Evolutionary conservation across 495 filamentous ascomycete species (phyloP).

Genomic region (Podospora pseudopauciseta): DNA sequence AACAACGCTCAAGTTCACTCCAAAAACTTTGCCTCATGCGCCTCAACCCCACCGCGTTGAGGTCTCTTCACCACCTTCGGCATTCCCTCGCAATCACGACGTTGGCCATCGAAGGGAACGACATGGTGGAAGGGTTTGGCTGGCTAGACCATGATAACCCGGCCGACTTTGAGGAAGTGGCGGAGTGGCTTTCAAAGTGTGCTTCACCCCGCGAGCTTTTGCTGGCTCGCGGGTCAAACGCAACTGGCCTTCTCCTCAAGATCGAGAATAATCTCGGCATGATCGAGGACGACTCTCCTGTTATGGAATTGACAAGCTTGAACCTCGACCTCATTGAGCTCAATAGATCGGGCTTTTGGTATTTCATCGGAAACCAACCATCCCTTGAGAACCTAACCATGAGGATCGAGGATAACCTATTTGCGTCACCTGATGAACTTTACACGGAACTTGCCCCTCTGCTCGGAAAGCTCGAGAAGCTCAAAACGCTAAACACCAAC

Average conservation of each 20-base stretch:
- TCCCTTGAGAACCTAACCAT: conserved; percentile 35
- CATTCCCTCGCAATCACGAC: conserved; percentile 51
- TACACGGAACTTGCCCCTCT: conserved; percentile 47
- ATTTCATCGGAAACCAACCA: conserved; percentile 26
- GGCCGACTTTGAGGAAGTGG: conserved; percentile 45
- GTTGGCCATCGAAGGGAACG: conserved; percentile 11
- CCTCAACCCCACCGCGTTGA: conserved; percentile 45
- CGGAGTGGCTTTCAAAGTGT: conserved; percentile 56
- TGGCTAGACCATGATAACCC: conserved; percentile 38
- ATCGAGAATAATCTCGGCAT: conserved; percentile 20
- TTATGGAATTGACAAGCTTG: conserved; percentile 27
- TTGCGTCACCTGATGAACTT: conserved; percentile 39
- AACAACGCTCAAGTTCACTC: conserved; percentile 54
- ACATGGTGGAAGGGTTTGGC: background rate
- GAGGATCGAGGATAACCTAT: conserved; percentile 50
- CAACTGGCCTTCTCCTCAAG: conserved; percentile 50
- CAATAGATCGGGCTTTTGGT: conserved; percentile 19
- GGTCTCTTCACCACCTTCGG: conserved; percentile 48
- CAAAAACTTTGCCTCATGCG: conserved; percentile 52
- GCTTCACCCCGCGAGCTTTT: conserved; percentile 48
- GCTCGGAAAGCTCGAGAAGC: conserved; percentile 24
- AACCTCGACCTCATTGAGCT: conserved; percentile 19
- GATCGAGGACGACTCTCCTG: conserved; percentile 31
- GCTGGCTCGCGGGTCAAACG: conserved; percentile 49
- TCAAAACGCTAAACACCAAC: conserved; percentile 31